phyloP scores from a whole-genome alignment of 768 basidiomycete species.

The Agaricus bisporus region DNA sequence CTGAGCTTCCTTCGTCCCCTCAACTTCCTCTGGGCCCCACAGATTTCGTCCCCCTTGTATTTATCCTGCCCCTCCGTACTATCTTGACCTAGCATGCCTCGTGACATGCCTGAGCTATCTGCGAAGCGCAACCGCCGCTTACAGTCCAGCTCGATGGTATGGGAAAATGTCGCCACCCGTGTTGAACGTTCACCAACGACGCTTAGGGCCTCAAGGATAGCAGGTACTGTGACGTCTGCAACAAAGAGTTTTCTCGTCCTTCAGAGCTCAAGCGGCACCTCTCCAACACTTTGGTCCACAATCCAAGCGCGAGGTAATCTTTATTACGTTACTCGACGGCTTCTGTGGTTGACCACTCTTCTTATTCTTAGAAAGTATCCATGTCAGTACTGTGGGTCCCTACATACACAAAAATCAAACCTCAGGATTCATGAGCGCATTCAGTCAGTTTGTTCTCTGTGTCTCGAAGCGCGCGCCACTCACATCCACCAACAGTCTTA shows the following conservation, averaged over 20 bases:
- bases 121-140: not conserved
- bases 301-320: not conserved
- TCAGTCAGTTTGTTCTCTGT: not conserved
- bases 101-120: not conserved
- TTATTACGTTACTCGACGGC: not conserved
- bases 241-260: not conserved
- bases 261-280: slow-evolving; percentile 2
- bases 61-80: not conserved
- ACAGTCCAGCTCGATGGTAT: not conserved
- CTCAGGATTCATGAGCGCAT: not conserved
- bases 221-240: not conserved
- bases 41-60: not conserved
- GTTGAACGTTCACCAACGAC: not conserved
- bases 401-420: slow-evolving; percentile 1
- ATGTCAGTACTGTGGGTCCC: not conserved
- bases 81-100: not conserved
- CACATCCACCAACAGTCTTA: not conserved
- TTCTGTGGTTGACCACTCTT: not conserved
- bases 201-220: not conserved
- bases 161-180: not conserved
- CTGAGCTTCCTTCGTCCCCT: not conserved
- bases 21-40: not conserved
- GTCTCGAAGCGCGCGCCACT: not conserved
- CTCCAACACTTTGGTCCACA: not conserved
- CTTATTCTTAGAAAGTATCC: not conserved